Evolutionary conservation across 768 basidiomycete genomes (phyloP), one percentile per base, ranked within the genome.

Genomic region (Tricholoma sp.): DNA sequence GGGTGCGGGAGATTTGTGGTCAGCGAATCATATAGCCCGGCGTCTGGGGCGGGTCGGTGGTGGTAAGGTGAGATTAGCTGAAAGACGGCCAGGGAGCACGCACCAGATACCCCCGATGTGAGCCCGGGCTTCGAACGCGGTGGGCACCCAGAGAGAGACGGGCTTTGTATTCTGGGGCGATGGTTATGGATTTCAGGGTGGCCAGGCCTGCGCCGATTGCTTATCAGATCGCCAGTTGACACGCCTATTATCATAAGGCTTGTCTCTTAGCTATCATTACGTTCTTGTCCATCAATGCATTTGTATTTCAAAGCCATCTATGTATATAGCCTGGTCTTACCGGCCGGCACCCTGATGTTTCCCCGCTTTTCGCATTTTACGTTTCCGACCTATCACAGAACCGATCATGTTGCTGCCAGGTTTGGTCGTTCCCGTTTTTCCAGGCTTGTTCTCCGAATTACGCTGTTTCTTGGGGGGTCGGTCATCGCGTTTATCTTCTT

Each of bases 1-100:
- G 86, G 86, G 60, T 92, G 88, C 0, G 91, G 88, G 4, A 94
- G 66, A 63, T 93, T 93, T 1, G 91, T 86, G 18, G 86, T 87
- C 13, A 94, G 73, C 0, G 86, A 86, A 62, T 92, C 86, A 64
- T 94, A 94, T 10, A 91, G 63, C n/a, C n/a, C 1, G 91, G 82
- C 1, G 88, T 86, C 33, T 77, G 63, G 2, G 89, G 88, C 6
- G 81, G 81, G 34, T 81, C 69, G 1, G 44, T 11, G 24, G 1
- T n/a, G n/a, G n/a, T n/a, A n/a, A n/a, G n/a, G n/a, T n/a, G n/a
- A n/a, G n/a, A n/a, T n/a, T n/a, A n/a, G n/a, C n/a, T n/a, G n/a
- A n/a, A n/a, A n/a, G n/a, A n/a, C n/a, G n/a, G n/a, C n/a, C n/a
- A n/a, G n/a, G n/a, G n/a, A n/a, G n/a, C 33, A 66, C 80, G 57